Conservation (phyloP, 331 rosid species). For the Malus hybrid region DNA sequence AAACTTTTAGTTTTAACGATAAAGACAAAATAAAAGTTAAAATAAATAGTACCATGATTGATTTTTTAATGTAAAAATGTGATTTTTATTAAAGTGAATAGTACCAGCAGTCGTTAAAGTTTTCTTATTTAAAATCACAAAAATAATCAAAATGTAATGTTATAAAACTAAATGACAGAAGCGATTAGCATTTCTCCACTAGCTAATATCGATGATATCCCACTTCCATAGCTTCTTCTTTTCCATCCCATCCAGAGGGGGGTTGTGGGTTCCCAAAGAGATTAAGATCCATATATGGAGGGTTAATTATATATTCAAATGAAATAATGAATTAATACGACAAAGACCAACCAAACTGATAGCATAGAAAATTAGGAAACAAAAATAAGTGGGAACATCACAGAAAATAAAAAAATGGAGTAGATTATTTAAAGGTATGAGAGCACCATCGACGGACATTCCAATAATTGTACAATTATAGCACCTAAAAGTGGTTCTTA, state of each 20-base stretch:
- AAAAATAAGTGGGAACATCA: constrained; percentile 42
- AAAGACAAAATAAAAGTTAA: no score
- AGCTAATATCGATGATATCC: background rate
- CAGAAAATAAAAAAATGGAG: constrained; percentile 8
- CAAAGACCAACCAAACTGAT: constrained; percentile 36
- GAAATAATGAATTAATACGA: constrained; percentile 22
- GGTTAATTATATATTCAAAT: background rate
- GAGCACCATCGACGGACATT: background rate
- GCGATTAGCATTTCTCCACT: background rate
- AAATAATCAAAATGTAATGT: background rate
- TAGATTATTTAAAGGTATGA: background rate
- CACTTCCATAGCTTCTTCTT: background rate
- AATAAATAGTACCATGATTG: no score
- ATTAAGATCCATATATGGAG: background rate
- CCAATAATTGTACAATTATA: constrained; percentile 61
- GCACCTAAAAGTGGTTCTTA: constrained; percentile 44
- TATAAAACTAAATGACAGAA: background rate
- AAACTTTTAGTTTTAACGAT: no score
- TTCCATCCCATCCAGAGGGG: background rate
- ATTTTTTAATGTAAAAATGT: no score
- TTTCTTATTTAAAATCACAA: background rate
- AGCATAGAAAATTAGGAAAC: constrained; percentile 23
- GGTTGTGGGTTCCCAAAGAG: background rate
- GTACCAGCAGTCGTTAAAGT: no score
- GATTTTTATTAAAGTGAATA: no score